Evolutionary conservation across 2,329 filamentous ascomycete genomes (phyloP).

Genomic region (Aphanocladium album): DNA sequence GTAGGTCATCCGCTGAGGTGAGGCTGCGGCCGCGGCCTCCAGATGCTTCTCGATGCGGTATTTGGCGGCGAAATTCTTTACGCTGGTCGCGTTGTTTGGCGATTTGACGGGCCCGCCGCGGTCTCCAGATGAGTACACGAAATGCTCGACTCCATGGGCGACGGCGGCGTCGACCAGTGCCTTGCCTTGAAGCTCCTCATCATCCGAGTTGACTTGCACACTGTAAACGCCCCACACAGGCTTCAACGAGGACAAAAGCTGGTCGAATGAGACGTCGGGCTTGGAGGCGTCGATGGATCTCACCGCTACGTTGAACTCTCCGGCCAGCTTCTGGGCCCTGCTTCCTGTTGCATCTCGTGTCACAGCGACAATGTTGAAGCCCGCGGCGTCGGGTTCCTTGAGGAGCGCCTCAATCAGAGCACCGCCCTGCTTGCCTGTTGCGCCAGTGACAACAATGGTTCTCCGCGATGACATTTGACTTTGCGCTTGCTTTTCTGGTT

Average conservation of each 20-base stretch:
- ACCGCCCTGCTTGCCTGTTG: slow-evolving; percentile 35
- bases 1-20: slow-evolving; percentile 28
- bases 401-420: slow-evolving; percentile 28
- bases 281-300: slow-evolving; percentile 55
- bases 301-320: slow-evolving; percentile 44
- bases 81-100: slow-evolving; percentile 42
- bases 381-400: slow-evolving; percentile 20
- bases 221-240: slow-evolving; percentile 57
- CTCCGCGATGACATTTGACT: slow-evolving; percentile 24
- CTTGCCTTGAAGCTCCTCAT: slow-evolving; percentile 44
- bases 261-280: slow-evolving; percentile 43
- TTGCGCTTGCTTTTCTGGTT: neutral
- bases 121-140: slow-evolving; percentile 59
- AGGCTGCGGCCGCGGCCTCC: no score
- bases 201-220: slow-evolving; percentile 42
- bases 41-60: slow-evolving; percentile 57
- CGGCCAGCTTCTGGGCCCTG: slow-evolving; percentile 43
- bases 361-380: slow-evolving; percentile 52
- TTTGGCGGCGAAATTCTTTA: slow-evolving; percentile 58
- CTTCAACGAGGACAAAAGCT: slow-evolving; percentile 26
- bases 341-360: slow-evolving; percentile 51
- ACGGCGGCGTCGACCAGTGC: slow-evolving; percentile 50
- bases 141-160: slow-evolving; percentile 48
- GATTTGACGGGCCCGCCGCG: slow-evolving; percentile 39
- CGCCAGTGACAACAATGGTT: slow-evolving; percentile 26